Conservation (phyloP, 306 rosid genomes). For the Luffa acutangula region DNA sequence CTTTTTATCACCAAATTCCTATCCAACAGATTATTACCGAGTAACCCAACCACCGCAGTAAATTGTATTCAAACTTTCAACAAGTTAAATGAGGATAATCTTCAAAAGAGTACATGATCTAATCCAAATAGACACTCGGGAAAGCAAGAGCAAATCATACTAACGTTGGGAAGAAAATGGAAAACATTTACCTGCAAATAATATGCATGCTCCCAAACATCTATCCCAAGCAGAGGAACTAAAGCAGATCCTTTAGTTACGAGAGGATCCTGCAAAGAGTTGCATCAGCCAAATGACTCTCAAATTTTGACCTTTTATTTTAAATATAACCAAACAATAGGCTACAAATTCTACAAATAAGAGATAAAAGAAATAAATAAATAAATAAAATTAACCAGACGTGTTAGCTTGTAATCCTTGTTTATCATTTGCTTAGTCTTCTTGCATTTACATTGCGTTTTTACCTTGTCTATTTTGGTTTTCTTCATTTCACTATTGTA, state of each 20-base stretch:
- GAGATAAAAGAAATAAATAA: neutral
- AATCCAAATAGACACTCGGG: neutral
- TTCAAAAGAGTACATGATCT: neutral
- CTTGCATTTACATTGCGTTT: no score
- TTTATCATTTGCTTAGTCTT: no score
- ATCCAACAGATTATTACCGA: neutral
- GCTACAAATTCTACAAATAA: neutral
- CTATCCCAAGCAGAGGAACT: constrained; percentile 90
- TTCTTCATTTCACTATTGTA: no score
- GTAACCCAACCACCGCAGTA: neutral
- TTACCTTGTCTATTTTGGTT: no score
- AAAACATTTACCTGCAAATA: constrained; percentile 67
- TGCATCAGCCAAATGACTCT: constrained; percentile 18
- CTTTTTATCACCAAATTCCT: neutral
- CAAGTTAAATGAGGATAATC: neutral
- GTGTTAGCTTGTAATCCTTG: no score
- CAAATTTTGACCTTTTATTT: neutral
- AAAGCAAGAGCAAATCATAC: neutral
- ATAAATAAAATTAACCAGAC: no score
- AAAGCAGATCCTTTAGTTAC: constrained; percentile 72
- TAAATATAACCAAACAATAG: neutral
- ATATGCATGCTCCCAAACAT: constrained; percentile 99
- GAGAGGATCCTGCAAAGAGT: constrained; percentile 67
- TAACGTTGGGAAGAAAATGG: no score
- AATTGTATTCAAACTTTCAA: neutral